These are phyloP conservation scores for Diaporthe citriasiana DNA, from an alignment of 2,329 filamentous ascomycete species.

Conservation along the genomic window DNA sequence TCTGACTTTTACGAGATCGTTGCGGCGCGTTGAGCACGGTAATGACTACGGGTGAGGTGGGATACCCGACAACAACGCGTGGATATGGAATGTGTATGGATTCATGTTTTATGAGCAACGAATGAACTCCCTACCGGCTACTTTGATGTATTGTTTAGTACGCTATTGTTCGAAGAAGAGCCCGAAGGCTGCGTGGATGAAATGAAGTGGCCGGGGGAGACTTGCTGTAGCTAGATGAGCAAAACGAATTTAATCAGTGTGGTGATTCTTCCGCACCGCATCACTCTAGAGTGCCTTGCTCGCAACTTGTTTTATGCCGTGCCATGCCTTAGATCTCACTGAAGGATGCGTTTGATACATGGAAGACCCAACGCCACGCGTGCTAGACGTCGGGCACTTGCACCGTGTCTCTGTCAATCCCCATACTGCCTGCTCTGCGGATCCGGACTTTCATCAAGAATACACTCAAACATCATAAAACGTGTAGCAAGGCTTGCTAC, in stretches of 20 bases:
- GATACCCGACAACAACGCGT: background rate
- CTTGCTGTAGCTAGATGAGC: background rate
- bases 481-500: no score
- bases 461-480: no score
- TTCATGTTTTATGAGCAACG: conserved; percentile 23
- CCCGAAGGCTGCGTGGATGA: background rate
- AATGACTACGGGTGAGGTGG: background rate
- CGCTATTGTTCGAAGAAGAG: background rate
- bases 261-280: background rate
- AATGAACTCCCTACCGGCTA: background rate
- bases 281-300: background rate
- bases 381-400: background rate
- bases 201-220: background rate
- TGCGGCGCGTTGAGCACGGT: background rate
- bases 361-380: background rate
- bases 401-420: no score
- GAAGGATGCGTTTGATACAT: background rate
- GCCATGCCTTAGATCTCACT: background rate
- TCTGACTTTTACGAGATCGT: background rate
- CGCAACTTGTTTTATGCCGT: background rate
- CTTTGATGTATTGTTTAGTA: conserved; percentile 2
- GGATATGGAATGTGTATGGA: background rate
- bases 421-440: background rate
- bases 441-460: no score
- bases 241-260: background rate